phyloP scores from a whole-genome alignment of 306 rosid genomes.

The Delonix regia region DNA sequence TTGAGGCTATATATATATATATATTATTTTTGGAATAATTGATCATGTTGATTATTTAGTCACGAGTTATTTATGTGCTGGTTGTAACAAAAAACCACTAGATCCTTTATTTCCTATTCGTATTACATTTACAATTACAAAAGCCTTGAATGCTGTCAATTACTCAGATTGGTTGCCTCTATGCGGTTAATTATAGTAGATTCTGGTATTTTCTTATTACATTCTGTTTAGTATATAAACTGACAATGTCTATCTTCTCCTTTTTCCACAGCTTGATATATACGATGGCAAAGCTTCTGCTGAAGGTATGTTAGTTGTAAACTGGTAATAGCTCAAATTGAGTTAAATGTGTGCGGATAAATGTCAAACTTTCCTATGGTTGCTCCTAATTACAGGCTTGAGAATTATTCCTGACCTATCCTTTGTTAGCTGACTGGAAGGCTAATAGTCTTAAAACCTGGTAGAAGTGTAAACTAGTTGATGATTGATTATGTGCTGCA shows the following conservation, averaged over 20 bases:
- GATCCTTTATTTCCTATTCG: neutral
- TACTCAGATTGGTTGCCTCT: slow-evolving; percentile 1
- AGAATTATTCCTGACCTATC: slow-evolving; percentile 7
- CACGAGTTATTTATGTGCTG: neutral
- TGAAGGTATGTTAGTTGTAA: slow-evolving; percentile 69
- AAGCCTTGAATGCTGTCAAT: neutral
- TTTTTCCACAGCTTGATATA: slow-evolving; percentile 72
- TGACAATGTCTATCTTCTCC: slow-evolving; percentile 31
- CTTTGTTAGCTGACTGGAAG: slow-evolving; percentile 9
- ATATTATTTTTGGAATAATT: neutral
- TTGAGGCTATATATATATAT: neutral
- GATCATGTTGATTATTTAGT: neutral
- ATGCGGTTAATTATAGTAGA: neutral
- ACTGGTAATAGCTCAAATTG: slow-evolving; percentile 24
- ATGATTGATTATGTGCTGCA: slow-evolving; percentile 36
- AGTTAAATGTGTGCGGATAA: neutral
- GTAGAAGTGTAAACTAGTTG: slow-evolving; percentile 10
- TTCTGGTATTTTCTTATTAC: neutral
- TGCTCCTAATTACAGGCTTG: neutral
- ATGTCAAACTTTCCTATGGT: neutral
- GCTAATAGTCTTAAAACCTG: neutral
- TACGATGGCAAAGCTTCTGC: slow-evolving; percentile 77
- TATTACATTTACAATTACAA: neutral
- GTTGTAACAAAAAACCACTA: slow-evolving; percentile 13
- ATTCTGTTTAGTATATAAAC: slow-evolving; percentile 3